These are phyloP conservation scores for Colletotrichum abscissum DNA, from an alignment of 2,329 filamentous ascomycete genomes.

Conservation along the genomic window DNA sequence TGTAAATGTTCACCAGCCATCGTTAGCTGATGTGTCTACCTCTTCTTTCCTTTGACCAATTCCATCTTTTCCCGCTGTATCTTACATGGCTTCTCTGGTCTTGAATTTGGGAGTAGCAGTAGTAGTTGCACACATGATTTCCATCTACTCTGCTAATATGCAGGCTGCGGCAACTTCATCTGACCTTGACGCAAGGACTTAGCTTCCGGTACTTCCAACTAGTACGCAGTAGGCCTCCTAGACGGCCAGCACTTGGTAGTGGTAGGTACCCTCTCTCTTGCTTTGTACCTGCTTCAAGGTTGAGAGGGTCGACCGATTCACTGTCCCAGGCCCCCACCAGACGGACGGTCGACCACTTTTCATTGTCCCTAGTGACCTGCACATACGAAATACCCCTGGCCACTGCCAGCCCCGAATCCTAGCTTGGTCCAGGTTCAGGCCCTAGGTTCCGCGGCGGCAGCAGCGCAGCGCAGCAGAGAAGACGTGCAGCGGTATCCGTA, in stretches of 20 bases:
- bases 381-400: not conserved
- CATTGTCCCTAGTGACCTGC: not conserved
- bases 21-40: too few relatives aligned
- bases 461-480: not conserved
- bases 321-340: not conserved
- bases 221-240: conserved; percentile 11
- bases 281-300: conserved; percentile 3
- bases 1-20: too few relatives aligned
- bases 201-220: not conserved
- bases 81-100: not conserved
- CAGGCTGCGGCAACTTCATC: conserved; percentile 26
- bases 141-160: not conserved
- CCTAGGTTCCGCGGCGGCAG: not conserved
- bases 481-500: not conserved
- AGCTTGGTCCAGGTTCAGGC: conserved; percentile 26
- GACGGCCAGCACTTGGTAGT: not conserved
- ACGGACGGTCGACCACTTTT: not conserved
- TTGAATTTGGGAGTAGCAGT: not conserved
- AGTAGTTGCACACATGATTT: conserved; percentile 25
- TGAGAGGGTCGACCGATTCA: conserved; percentile 6
- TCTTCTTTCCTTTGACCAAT: too few relatives aligned
- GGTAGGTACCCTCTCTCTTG: not conserved
- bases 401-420: conserved; percentile 12
- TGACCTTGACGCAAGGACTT: conserved; percentile 29
- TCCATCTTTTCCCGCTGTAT: too few relatives aligned